phyloP scores from a whole-genome alignment of 225 moss, liverwort and hornwort species.

The Asterella californica region DNA sequence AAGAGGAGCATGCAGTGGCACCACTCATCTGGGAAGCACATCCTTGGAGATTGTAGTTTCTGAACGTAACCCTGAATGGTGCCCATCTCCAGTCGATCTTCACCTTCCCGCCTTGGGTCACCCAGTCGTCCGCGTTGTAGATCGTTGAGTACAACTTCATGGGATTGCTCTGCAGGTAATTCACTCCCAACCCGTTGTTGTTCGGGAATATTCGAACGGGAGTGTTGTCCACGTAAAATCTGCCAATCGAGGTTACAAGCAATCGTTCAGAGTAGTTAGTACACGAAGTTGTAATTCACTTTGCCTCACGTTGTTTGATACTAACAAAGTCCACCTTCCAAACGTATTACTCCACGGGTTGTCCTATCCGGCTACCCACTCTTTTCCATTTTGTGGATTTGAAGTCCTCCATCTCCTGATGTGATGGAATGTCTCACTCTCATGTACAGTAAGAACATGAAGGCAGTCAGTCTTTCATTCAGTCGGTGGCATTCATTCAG shows the following conservation, averaged over 20 bases:
- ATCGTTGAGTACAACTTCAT: conserved; percentile 74
- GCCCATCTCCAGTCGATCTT: conserved; percentile 56
- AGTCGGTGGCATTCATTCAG: too few relatives aligned
- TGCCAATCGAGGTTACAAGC: conserved; percentile 6
- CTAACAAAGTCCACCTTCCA: background rate
- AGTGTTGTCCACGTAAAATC: conserved; percentile 72
- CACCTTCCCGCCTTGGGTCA: conserved; percentile 59
- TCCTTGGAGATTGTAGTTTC: conserved; percentile 12
- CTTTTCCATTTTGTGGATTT: too few relatives aligned
- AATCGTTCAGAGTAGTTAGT: background rate
- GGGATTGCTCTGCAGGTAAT: conserved; percentile 64
- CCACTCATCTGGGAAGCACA: conserved; percentile 3
- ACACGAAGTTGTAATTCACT: background rate
- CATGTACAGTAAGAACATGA: too few relatives aligned
- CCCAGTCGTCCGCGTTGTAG: conserved; percentile 69
- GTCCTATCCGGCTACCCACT: too few relatives aligned
- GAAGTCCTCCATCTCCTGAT: background rate
- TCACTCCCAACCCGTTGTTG: conserved; percentile 49
- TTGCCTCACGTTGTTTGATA: background rate
- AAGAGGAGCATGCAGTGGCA: background rate
- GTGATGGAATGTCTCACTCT: background rate
- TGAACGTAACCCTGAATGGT: conserved; percentile 43
- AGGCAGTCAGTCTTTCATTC: too few relatives aligned
- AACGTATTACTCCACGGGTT: too few relatives aligned
- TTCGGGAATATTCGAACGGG: conserved; percentile 61